Percentiles rank a stretch among this genome's conserved stretches.
These are phyloP conservation scores for Dactylis glomerata DNA, from an alignment of 176 grass and related monocot genomes.

Conservation along the genomic window DNA sequence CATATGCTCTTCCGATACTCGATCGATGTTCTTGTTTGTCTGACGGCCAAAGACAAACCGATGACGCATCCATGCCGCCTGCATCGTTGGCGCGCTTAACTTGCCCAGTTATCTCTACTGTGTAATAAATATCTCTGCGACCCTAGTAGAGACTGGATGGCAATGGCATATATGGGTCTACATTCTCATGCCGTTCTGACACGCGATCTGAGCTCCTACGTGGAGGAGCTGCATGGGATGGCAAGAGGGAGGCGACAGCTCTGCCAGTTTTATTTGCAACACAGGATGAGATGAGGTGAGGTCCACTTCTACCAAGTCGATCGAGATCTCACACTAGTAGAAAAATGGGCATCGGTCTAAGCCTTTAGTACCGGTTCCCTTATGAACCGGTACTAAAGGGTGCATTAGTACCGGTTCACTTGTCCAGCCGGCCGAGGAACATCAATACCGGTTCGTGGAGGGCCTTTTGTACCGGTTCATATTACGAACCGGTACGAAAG, in stretches of 20 bases:
- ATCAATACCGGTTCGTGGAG: too few species aligned
- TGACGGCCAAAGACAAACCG: not conserved
- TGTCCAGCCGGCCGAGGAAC: too few species aligned
- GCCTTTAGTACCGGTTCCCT: too few species aligned
- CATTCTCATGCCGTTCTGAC: not conserved
- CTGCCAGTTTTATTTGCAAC: not conserved
- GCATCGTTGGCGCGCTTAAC: too few species aligned
- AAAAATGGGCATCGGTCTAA: too few species aligned
- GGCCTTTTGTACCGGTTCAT: too few species aligned
- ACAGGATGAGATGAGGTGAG: not conserved
- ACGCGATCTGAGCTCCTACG: not conserved
- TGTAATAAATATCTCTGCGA: too few species aligned
- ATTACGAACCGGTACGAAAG: too few species aligned
- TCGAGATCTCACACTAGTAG: not conserved
- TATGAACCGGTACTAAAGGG: too few species aligned
- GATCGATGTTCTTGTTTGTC: too few species aligned
- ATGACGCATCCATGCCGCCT: not conserved
- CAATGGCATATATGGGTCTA: not conserved
- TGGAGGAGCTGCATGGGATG: not conserved
- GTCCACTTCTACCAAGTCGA: not conserved
- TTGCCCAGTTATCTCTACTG: too few species aligned
- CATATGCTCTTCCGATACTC: not conserved
- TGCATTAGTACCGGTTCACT: too few species aligned
- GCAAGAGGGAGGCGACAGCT: not conserved
- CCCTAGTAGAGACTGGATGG: not conserved